These are phyloP conservation scores for Globisporangium ultimum DNA, from an alignment of 352 stramenopile species.

Conservation along the genomic window DNA sequence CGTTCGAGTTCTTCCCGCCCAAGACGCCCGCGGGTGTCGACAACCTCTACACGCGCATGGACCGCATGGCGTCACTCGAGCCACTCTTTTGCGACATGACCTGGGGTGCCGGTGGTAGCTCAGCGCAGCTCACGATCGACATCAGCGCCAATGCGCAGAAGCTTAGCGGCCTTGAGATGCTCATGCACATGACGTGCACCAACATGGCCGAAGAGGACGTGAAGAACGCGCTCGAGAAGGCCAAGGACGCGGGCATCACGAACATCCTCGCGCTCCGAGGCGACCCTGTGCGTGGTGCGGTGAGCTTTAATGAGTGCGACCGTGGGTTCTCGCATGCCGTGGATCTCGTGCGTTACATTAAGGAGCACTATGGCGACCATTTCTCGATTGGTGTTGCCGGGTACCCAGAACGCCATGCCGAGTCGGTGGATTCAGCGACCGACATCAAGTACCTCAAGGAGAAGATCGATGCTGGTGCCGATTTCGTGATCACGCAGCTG, in stretches of 20 bases:
- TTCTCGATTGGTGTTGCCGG: slow-evolving; percentile 97
- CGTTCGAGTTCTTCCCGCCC: slow-evolving; percentile 99
- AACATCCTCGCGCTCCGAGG: slow-evolving; percentile 99
- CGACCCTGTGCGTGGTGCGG: slow-evolving; percentile 91
- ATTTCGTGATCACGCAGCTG: slow-evolving; percentile 99
- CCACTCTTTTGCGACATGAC: slow-evolving; percentile 99
- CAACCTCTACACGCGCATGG: slow-evolving; percentile 97
- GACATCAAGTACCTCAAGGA: slow-evolving; percentile 98
- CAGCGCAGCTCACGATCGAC: slow-evolving; percentile 94
- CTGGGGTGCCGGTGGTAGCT: slow-evolving; percentile 97
- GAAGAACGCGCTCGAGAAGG: slow-evolving; percentile 88
- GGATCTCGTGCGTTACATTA: slow-evolving; percentile 97
- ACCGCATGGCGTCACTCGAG: slow-evolving; percentile 92
- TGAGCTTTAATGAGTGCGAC: slow-evolving; percentile 89
- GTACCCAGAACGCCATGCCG: slow-evolving; percentile 97
- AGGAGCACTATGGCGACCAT: slow-evolving; percentile 91
- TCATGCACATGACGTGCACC: slow-evolving; percentile 97
- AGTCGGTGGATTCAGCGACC: slow-evolving; percentile 78
- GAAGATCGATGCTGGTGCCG: slow-evolving; percentile 96
- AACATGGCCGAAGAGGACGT: slow-evolving; percentile 97
- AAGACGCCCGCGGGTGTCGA: slow-evolving; percentile 95
- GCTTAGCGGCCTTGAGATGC: slow-evolving; percentile 89
- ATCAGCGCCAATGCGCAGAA: slow-evolving; percentile 91
- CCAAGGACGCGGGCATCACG: slow-evolving; percentile 92
- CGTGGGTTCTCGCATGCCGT: slow-evolving; percentile 93